Conservation (phyloP, 768 basidiomycete genomes). For the Austroboletus eburneus region DNA sequence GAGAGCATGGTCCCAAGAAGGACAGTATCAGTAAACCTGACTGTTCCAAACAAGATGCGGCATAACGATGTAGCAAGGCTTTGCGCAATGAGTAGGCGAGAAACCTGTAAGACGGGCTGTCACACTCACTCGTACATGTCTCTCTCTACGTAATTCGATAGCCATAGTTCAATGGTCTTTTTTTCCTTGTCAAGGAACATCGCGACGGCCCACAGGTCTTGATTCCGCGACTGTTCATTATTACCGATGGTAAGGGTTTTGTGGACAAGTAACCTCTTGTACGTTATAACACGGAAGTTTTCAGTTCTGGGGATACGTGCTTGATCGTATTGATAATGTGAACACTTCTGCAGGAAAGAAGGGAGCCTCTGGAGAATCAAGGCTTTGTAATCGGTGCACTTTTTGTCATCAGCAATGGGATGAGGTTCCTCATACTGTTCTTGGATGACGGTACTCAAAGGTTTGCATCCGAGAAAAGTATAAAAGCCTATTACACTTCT, state of each 20-base stretch:
- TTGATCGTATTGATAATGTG: slow-evolving; percentile 53
- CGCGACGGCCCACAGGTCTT: slow-evolving; percentile 69
- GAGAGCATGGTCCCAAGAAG: slow-evolving; percentile 89
- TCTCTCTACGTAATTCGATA: slow-evolving; percentile 61
- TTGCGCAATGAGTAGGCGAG: background rate
- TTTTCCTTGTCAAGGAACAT: slow-evolving; percentile 38
- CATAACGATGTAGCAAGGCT: slow-evolving; percentile 83
- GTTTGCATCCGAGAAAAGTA: slow-evolving; percentile 60
- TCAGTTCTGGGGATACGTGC: slow-evolving; percentile 49
- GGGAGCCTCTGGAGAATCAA: slow-evolving; percentile 76
- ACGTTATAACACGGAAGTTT: slow-evolving; percentile 64
- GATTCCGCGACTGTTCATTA: slow-evolving; percentile 39
- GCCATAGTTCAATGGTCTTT: slow-evolving; percentile 62
- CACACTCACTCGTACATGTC: slow-evolving; percentile 82
- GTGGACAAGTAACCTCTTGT: slow-evolving; percentile 54
- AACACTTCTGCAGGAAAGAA: slow-evolving; percentile 83
- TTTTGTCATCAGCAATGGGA: slow-evolving; percentile 43
- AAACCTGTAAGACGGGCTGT: background rate
- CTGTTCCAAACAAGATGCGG: slow-evolving; percentile 65
- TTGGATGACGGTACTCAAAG: slow-evolving; percentile 62
- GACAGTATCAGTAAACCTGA: slow-evolving; percentile 78
- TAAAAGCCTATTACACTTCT: slow-evolving; percentile 55
- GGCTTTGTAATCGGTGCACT: slow-evolving; percentile 43
- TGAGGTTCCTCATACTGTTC: slow-evolving; percentile 61
- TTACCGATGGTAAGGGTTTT: slow-evolving; percentile 54